Percentiles rank a stretch among this genome's conserved stretches.
phyloP scores from a whole-genome alignment of 805 yeast genomes.

The Candida corydali region DNA sequence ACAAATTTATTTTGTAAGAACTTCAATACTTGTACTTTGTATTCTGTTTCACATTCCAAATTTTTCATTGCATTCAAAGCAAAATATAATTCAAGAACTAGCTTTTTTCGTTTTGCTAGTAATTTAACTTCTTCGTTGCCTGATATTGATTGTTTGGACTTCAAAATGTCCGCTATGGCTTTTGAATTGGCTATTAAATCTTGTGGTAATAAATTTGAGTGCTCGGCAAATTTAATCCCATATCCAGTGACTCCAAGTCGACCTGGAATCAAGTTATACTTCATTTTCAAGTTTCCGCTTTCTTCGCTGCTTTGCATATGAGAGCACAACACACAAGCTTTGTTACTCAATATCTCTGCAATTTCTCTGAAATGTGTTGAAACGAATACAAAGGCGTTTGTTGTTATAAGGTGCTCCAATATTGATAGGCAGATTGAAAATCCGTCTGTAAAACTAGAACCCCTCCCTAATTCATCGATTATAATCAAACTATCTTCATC shows the following conservation, averaged over 20 bases:
- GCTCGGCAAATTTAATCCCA: slow-evolving; percentile 23
- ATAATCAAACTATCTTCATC: slow-evolving; percentile 33
- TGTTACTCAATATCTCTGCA: slow-evolving; percentile 28
- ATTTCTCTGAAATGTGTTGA: slow-evolving; percentile 45
- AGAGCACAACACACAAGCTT: slow-evolving; percentile 30
- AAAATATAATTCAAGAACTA: slow-evolving; percentile 9
- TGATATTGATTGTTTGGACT: neutral
- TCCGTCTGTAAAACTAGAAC: slow-evolving; percentile 42
- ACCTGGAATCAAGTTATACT: slow-evolving; percentile 19
- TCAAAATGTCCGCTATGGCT: slow-evolving; percentile 13
- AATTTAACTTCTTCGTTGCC: slow-evolving; percentile 2
- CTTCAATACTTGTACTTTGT: slow-evolving; percentile 6
- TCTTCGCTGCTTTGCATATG: slow-evolving; percentile 29
- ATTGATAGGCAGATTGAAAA: slow-evolving; percentile 47
- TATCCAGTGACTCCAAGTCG: slow-evolving; percentile 21
- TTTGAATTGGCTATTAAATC: slow-evolving; percentile 22
- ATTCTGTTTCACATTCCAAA: slow-evolving; percentile 1
- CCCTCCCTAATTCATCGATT: slow-evolving; percentile 56
- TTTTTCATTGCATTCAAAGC: slow-evolving; percentile 8
- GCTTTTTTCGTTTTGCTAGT: slow-evolving; percentile 6
- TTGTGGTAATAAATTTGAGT: slow-evolving; percentile 16
- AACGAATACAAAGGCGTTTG: slow-evolving; percentile 23
- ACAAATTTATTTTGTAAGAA: slow-evolving; percentile 8
- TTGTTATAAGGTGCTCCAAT: slow-evolving; percentile 30
- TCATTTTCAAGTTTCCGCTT: slow-evolving; percentile 20